Evolutionary conservation across 129 eudicot genomes (phyloP), one percentile per base, ranked within the genome.

Genomic region (Saussurea involucrata): DNA sequence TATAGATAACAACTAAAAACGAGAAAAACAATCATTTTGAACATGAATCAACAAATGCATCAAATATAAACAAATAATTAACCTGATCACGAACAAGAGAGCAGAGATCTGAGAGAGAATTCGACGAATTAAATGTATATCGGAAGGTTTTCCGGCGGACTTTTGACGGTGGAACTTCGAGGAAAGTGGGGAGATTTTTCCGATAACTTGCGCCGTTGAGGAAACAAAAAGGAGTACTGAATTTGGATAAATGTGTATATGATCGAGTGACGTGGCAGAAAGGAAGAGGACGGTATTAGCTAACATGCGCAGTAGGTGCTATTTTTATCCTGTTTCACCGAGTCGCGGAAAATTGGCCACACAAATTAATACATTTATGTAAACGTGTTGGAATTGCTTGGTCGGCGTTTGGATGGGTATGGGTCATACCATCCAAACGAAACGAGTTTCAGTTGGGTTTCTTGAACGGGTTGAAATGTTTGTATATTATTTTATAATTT

Each of bases 311-410:
- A 42, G 64, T 74, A 36, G 20, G 65, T 80, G 28, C 34, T 33
- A 25, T 57, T 80, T 60, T 74, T 22, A 67, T 74, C 76, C 53
- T 80, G 34, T 20, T 33, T 25, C 66, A 12, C 31, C 27, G 75
- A 36, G 84, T 80, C 84, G 84, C 84, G 58, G 84, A 81, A 81
- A 74, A 28, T 81, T 74, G 84, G 84, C 84, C 84, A 81, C 84
- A 74, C 80, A 81, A 74, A 34, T 22, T 25, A 32, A 44, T 28
- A 20, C 34, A 11, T 22, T 55, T 32, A 22, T 31, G 22, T 33
- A 80, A 80, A 80, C 84, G 84, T 80, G 80, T 42, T 6, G 73
- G 21, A 70, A 63, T 57, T 7, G 63, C 74, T 65, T 67, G 53
- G 79, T 68, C 79, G 58, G 82, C 5, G 72, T 69, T 58, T 58